Conservation (phyloP, 768 basidiomycete species). For the Gelatoporia subvermispora region DNA sequence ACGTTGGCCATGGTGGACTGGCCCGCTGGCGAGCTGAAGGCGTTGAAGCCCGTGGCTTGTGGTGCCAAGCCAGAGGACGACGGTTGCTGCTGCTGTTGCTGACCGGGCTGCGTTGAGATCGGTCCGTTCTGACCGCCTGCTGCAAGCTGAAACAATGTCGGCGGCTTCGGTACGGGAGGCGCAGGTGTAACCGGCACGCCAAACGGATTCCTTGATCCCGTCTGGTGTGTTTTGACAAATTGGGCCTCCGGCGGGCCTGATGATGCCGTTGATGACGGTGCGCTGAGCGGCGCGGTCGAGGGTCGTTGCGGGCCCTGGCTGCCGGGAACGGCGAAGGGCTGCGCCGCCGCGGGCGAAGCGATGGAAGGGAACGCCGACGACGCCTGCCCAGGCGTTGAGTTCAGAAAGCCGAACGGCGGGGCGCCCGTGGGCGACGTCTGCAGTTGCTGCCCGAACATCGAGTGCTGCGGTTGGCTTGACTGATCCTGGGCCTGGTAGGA, state of each 20-base stretch:
- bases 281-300: slow-evolving; percentile 67
- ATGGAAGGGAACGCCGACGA: slow-evolving; percentile 2
- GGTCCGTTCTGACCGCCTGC: slow-evolving; percentile 34
- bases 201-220: slow-evolving; percentile 95
- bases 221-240: slow-evolving; percentile 81
- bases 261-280: slow-evolving; percentile 19
- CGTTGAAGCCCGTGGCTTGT: slow-evolving; percentile 11
- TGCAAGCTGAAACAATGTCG: slow-evolving; percentile 77
- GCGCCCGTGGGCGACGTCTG: slow-evolving; percentile 7
- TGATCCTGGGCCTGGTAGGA: slow-evolving; percentile 11
- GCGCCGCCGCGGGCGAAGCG: slow-evolving; percentile 12
- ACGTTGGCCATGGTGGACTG: slow-evolving; percentile 60
- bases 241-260: slow-evolving; percentile 44
- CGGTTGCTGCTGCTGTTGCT: slow-evolving; percentile 25
- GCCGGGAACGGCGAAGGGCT: slow-evolving; percentile 14
- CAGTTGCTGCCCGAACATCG: not conserved
- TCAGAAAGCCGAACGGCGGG: slow-evolving; percentile 10
- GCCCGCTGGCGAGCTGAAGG: slow-evolving; percentile 5
- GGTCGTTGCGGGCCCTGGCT: slow-evolving; percentile 48
- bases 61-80: slow-evolving; percentile 1
- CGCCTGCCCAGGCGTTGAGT: slow-evolving; percentile 6
- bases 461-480: slow-evolving; percentile 9
- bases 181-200: slow-evolving; percentile 61
- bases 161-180: slow-evolving; percentile 69
- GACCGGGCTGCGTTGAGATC: slow-evolving; percentile 12